Percentiles rank a stretch among this genome's conserved stretches.
phyloP scores from a whole-genome alignment of 2,329 filamentous ascomycete species.

The Phialophora chinensis region DNA sequence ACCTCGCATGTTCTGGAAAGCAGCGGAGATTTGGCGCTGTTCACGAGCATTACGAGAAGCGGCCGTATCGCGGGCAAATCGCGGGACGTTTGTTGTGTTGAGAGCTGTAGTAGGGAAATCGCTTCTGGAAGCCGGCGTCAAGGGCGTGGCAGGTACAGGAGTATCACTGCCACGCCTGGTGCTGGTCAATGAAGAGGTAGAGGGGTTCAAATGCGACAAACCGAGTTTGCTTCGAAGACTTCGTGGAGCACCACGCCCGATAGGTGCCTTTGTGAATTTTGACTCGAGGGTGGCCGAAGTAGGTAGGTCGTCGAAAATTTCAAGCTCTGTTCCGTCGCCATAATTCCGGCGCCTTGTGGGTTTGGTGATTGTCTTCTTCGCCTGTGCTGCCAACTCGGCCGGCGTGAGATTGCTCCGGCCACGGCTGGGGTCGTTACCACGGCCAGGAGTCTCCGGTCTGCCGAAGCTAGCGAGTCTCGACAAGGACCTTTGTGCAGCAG shows the following conservation, averaged over 20 bases:
- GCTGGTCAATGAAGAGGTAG: constrained; percentile 39
- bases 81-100: constrained; percentile 49
- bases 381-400: constrained; percentile 58
- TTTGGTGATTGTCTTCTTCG: constrained; percentile 74
- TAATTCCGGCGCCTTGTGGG: constrained; percentile 75
- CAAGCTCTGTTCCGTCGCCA: constrained; percentile 89
- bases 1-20: constrained; percentile 48
- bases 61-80: constrained; percentile 71
- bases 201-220: constrained; percentile 45
- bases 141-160: constrained; percentile 63
- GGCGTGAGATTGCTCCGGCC: constrained; percentile 55
- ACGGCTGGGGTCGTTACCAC: constrained; percentile 47
- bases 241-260: constrained; percentile 71
- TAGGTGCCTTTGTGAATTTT: constrained; percentile 79
- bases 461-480: constrained; percentile 50
- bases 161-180: constrained; percentile 43
- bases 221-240: constrained; percentile 60
- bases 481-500: constrained; percentile 49
- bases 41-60: constrained; percentile 70
- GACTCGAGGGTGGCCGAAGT: constrained; percentile 83
- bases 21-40: constrained; percentile 59
- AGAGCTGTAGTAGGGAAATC: constrained; percentile 50
- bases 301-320: constrained; percentile 91
- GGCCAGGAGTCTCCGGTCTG: constrained; percentile 57
- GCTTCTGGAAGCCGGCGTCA: constrained; percentile 56